Percentiles rank a stretch among this genome's conserved stretches.
phyloP scores from a whole-genome alignment of 2,329 filamentous ascomycete genomes.

The Fusarium tupiense region DNA sequence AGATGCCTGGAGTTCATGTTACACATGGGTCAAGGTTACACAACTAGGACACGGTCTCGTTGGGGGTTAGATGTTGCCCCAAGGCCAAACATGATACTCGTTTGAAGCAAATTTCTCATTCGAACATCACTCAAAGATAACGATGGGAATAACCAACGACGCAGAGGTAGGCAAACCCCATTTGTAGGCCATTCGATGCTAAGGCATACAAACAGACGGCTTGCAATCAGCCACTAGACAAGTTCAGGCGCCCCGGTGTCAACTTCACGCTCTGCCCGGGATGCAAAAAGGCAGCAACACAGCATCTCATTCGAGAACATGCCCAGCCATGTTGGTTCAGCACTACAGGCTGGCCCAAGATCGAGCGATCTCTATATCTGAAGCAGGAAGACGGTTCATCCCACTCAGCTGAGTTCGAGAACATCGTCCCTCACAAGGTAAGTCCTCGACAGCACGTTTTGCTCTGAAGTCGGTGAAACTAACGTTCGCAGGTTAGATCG shows the following conservation, averaged over 20 bases:
- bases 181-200: neutral
- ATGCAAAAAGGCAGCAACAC: neutral
- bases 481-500: neutral
- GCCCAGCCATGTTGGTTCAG: neutral
- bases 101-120: neutral
- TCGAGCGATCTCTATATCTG: neutral
- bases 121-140: neutral
- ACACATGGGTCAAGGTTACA: neutral
- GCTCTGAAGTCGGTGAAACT: neutral
- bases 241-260: neutral
- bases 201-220: neutral
- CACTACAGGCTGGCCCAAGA: neutral
- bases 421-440: neutral
- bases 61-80: neutral
- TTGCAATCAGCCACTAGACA: neutral
- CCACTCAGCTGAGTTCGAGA: neutral
- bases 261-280: neutral
- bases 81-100: neutral
- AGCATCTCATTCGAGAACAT: neutral
- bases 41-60: rapidly evolving
- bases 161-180: neutral
- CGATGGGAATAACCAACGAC: neutral
- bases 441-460: neutral
- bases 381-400: neutral
- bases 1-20: neutral